phyloP scores from a whole-genome alignment of 2,329 filamentous ascomycete species.

The Diplodia intermedia region DNA sequence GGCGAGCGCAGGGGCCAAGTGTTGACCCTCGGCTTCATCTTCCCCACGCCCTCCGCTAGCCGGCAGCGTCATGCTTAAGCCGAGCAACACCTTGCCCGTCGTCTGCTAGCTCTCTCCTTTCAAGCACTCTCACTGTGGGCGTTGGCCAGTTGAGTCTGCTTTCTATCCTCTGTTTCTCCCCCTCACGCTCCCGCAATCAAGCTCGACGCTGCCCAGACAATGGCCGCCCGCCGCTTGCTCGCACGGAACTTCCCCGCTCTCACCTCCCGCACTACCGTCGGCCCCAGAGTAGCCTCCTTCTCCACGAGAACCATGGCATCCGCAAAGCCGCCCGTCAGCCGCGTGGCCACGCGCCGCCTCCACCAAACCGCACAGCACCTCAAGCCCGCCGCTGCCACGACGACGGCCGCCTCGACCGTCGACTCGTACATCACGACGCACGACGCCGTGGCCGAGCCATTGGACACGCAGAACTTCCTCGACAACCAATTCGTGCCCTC shows the following conservation, averaged over 20 bases:
- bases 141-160: neutral
- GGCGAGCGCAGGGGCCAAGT: constrained; percentile 1
- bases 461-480: constrained; percentile 80
- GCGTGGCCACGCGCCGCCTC: constrained; percentile 53
- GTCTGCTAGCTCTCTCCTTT: neutral
- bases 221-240: constrained; percentile 56
- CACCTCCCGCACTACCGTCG: constrained; percentile 45
- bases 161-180: neutral
- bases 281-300: constrained; percentile 45
- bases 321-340: constrained; percentile 34
- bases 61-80: constrained; percentile 29
- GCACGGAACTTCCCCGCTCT: constrained; percentile 52
- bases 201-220: constrained; percentile 35
- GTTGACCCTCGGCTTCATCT: constrained; percentile 26
- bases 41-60: constrained; percentile 25
- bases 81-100: constrained; percentile 9
- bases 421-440: constrained; percentile 72
- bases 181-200: neutral
- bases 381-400: constrained; percentile 56
- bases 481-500: constrained; percentile 80
- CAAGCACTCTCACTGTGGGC: neutral
- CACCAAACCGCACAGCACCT: constrained; percentile 64
- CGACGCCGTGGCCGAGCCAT: constrained; percentile 70
- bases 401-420: constrained; percentile 57
- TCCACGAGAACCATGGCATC: constrained; percentile 50